These are phyloP conservation scores for Arachnomyces sp. DNA, from an alignment of 2,329 filamentous ascomycete species.

Conservation along the genomic window DNA sequence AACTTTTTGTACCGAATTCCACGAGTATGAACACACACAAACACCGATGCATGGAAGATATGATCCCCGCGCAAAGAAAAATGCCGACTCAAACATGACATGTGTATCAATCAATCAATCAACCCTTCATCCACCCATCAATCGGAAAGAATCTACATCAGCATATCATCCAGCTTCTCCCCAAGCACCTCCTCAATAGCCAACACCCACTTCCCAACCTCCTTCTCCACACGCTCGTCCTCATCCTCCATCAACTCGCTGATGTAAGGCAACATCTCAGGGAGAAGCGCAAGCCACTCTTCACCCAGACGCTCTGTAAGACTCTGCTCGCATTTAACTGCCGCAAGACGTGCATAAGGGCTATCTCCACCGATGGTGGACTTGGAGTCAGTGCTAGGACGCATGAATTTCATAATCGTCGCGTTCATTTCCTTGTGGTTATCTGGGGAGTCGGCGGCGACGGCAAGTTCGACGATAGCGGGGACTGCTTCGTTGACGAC, in stretches of 20 bases:
- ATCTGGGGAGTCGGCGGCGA: slow-evolving; percentile 71
- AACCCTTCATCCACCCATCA: background rate
- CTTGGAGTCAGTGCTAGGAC: slow-evolving; percentile 30
- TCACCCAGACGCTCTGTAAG: slow-evolving; percentile 76
- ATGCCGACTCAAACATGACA: background rate
- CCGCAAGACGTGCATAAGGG: slow-evolving; percentile 65
- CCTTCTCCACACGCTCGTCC: slow-evolving; percentile 82
- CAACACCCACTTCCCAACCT: slow-evolving; percentile 83
- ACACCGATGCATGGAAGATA: slow-evolving; percentile 1
- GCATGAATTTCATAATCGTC: slow-evolving; percentile 67
- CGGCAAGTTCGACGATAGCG: slow-evolving; percentile 69
- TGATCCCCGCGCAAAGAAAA: slow-evolving; percentile 1
- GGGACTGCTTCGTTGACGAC: slow-evolving; percentile 54
- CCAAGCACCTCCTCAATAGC: slow-evolving; percentile 83
- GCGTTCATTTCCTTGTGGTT: slow-evolving; percentile 87
- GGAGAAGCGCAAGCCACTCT: slow-evolving; percentile 83
- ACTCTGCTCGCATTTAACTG: slow-evolving; percentile 70
- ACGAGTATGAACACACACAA: slow-evolving; percentile 1
- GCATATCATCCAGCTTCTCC: slow-evolving; percentile 84
- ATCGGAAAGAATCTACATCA: slow-evolving; percentile 52
- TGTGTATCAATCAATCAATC: background rate
- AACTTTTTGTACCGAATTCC: no score
- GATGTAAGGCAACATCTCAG: slow-evolving; percentile 94
- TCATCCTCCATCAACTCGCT: slow-evolving; percentile 95
- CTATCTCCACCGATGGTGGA: slow-evolving; percentile 44